Conservation (phyloP, 1,284 basidiomycete genomes). For the Austropuccinia psidii region DNA sequence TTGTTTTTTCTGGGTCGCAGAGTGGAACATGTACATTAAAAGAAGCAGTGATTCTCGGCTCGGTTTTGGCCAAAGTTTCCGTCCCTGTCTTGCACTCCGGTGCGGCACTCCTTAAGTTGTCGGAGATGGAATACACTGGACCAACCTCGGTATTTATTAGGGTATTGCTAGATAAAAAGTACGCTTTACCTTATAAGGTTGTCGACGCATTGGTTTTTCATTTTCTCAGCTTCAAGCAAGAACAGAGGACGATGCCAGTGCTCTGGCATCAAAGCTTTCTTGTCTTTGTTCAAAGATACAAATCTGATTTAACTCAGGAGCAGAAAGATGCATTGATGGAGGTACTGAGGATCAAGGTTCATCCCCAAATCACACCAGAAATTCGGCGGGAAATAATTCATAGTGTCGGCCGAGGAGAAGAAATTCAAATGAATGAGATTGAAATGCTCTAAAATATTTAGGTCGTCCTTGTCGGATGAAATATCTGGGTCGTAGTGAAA, state of each 20-base stretch:
- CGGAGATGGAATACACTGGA: conserved; percentile 93
- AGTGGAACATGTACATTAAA: conserved; percentile 73
- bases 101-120: conserved; percentile 83
- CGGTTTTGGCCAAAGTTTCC: conserved; percentile 81
- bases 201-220: conserved; percentile 96
- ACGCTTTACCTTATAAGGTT: conserved; percentile 95
- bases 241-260: conserved; percentile 67
- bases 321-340: conserved; percentile 97
- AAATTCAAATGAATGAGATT: conserved; percentile 41
- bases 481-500: too few species aligned
- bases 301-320: conserved; percentile 90
- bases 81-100: conserved; percentile 94
- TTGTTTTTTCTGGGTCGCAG: conserved; percentile 45
- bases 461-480: too few species aligned
- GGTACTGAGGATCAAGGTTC: conserved; percentile 75
- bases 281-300: conserved; percentile 90
- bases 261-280: conserved; percentile 97
- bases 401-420: conserved; percentile 52
- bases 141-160: conserved; percentile 96
- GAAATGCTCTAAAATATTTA: conserved; percentile 15
- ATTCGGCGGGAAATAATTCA: conserved; percentile 69
- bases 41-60: conserved; percentile 90
- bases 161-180: conserved; percentile 94
- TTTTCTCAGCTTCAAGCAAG: conserved; percentile 74
- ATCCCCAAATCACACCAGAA: conserved; percentile 81